Percentiles rank a stretch among this genome's conserved stretches.
phyloP scores from a whole-genome alignment of 805 yeast genomes.

The Kodamaea hsintzibuensis region DNA sequence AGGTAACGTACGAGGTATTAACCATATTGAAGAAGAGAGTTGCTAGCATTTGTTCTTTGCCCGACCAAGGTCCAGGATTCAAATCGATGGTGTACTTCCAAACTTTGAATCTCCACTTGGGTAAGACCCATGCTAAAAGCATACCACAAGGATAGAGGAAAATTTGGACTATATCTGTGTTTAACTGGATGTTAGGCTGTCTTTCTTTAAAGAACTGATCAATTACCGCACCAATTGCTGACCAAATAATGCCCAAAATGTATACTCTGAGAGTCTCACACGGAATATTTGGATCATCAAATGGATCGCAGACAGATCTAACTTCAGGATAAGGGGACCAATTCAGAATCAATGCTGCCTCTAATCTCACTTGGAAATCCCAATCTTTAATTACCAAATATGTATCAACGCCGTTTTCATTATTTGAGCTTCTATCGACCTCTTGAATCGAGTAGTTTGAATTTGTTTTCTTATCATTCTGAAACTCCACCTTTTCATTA shows the following conservation, averaged over 20 bases:
- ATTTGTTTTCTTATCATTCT: too few species aligned
- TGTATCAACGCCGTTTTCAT: not conserved
- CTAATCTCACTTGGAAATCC: constrained; percentile 35
- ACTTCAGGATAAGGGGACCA: constrained; percentile 45
- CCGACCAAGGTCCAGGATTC: constrained; percentile 66
- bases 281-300: constrained; percentile 50
- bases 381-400: constrained; percentile 24
- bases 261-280: constrained; percentile 58
- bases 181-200: constrained; percentile 48
- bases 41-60: constrained; percentile 66
- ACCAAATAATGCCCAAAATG: constrained; percentile 51
- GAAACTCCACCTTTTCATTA: too few species aligned
- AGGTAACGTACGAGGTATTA: constrained; percentile 21
- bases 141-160: constrained; percentile 48
- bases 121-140: constrained; percentile 32
- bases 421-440: not conserved
- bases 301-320: constrained; percentile 44
- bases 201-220: constrained; percentile 59
- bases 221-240: constrained; percentile 53
- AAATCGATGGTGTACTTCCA: constrained; percentile 41
- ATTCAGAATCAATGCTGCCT: constrained; percentile 39
- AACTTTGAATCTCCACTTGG: constrained; percentile 30
- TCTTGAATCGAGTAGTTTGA: not conserved
- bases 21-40: constrained; percentile 45
- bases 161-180: constrained; percentile 47